Evolutionary conservation across 306 rosid genomes (phyloP).

Genomic region (Luffa acutangula): DNA sequence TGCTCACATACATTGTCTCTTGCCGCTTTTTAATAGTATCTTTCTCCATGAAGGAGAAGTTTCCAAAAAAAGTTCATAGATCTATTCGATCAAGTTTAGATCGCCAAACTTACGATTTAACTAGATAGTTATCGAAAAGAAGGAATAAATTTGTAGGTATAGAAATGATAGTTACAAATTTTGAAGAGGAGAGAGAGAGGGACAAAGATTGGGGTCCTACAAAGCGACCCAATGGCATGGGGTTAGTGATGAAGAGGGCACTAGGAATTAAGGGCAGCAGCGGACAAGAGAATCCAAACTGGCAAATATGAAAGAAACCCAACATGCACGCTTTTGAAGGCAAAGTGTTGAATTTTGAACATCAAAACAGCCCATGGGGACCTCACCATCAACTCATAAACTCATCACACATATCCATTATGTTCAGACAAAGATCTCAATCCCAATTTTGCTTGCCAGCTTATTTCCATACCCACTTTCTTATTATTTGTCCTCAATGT

Average conservation of each 20-base stretch:
- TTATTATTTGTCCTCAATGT: not conserved
- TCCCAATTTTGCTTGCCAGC: constrained; percentile 15
- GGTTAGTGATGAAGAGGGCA: constrained; percentile 23
- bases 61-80: too few relatives aligned
- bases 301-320: constrained; percentile 64
- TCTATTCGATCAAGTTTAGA: too few relatives aligned
- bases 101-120: too few relatives aligned
- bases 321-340: constrained; percentile 43
- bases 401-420: constrained; percentile 28
- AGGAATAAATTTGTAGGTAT: too few relatives aligned
- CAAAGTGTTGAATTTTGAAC: not conserved
- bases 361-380: constrained; percentile 11
- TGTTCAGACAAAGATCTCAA: constrained; percentile 58
- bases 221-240: constrained; percentile 20
- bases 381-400: constrained; percentile 41
- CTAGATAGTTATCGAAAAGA: too few relatives aligned
- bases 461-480: constrained; percentile 9
- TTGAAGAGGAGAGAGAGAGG: not conserved
- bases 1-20: too few relatives aligned
- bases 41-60: too few relatives aligned
- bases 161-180: too few relatives aligned
- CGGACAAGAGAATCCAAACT: constrained; percentile 55
- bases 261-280: not conserved
- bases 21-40: too few relatives aligned
- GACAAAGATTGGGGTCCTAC: constrained; percentile 32